Percentiles rank a stretch among this genome's conserved stretches.
phyloP scores from a whole-genome alignment of 192 early-diverging fungal genomes.

The Piromyces finnis region DNA sequence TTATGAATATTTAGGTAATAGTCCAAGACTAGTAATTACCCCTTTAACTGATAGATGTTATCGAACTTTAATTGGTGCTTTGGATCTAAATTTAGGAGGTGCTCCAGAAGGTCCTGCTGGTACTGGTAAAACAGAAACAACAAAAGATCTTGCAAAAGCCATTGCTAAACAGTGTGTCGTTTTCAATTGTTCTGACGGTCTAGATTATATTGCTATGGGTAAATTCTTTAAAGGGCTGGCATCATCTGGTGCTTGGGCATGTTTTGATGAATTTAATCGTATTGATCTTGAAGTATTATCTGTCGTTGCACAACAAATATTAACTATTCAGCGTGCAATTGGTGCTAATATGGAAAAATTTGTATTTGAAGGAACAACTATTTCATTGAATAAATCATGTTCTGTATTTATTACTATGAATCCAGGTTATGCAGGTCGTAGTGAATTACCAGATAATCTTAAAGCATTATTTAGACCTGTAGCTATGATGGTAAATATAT shows the following conservation, averaged over 20 bases:
- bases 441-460: constrained; percentile 29
- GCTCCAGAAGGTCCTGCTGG: constrained; percentile 37
- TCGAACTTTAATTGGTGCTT: constrained; percentile 36
- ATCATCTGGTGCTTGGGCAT: constrained; percentile 40
- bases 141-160: constrained; percentile 44
- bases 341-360: constrained; percentile 29
- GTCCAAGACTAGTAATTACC: constrained; percentile 32
- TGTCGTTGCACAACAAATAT: constrained; percentile 43
- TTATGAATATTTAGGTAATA: constrained; percentile 27
- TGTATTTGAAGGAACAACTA: constrained; percentile 37
- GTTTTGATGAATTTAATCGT: constrained; percentile 49
- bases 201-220: constrained; percentile 47
- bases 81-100: constrained; percentile 42
- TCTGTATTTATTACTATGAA: constrained; percentile 54
- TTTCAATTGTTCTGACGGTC: constrained; percentile 48
- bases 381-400: constrained; percentile 28
- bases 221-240: constrained; percentile 47
- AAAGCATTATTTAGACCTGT: constrained; percentile 28
- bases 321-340: constrained; percentile 43
- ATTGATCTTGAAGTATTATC: constrained; percentile 43
- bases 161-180: constrained; percentile 49
- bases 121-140: constrained; percentile 43
- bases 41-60: constrained; percentile 46
- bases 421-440: constrained; percentile 40
- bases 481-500: constrained; percentile 29